phyloP scores from a whole-genome alignment of 2,329 filamentous ascomycete genomes.

The Xylariaceae sp. region DNA sequence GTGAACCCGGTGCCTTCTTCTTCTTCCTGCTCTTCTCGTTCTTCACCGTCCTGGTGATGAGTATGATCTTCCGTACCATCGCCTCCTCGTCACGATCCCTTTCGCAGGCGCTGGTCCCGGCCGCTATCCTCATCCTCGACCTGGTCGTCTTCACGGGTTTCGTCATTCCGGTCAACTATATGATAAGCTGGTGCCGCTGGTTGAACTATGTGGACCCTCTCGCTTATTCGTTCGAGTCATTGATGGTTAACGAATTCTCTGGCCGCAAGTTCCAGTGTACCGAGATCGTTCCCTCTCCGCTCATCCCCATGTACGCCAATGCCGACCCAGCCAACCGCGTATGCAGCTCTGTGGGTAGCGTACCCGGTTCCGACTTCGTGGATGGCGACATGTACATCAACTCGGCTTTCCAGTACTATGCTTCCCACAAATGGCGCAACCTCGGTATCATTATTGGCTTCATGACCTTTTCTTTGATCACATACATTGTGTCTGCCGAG shows the following conservation, averaged over 20 bases:
- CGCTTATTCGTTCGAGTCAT: slow-evolving; percentile 71
- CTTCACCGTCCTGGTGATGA: slow-evolving; percentile 69
- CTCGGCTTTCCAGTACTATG: slow-evolving; percentile 51
- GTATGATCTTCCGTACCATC: slow-evolving; percentile 79
- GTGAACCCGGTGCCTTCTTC: slow-evolving; percentile 74
- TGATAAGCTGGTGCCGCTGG: slow-evolving; percentile 78
- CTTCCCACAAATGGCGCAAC: slow-evolving; percentile 63
- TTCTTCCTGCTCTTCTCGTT: slow-evolving; percentile 77
- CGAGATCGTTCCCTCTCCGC: slow-evolving; percentile 39
- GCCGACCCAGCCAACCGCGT: slow-evolving; percentile 40
- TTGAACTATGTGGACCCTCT: slow-evolving; percentile 77
- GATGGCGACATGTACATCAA: slow-evolving; percentile 54
- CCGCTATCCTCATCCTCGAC: slow-evolving; percentile 57
- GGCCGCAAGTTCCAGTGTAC: slow-evolving; percentile 53
- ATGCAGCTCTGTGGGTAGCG: slow-evolving; percentile 56
- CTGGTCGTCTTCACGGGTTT: slow-evolving; percentile 69
- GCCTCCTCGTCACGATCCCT: slow-evolving; percentile 69
- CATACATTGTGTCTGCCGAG: slow-evolving; percentile 62
- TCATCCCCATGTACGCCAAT: slow-evolving; percentile 35
- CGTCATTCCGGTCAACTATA: slow-evolving; percentile 59
- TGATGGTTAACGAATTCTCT: slow-evolving; percentile 81
- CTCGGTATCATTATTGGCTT: slow-evolving; percentile 64
- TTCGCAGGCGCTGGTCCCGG: slow-evolving; percentile 57
- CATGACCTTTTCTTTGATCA: slow-evolving; percentile 53
- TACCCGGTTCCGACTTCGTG: slow-evolving; percentile 47